A percentile compares a stretch with the other conserved stretches of the same genome.
These are phyloP conservation scores for Rhodotorula glutinis DNA, from an alignment of 1,284 basidiomycete species.

Conservation along the genomic window DNA sequence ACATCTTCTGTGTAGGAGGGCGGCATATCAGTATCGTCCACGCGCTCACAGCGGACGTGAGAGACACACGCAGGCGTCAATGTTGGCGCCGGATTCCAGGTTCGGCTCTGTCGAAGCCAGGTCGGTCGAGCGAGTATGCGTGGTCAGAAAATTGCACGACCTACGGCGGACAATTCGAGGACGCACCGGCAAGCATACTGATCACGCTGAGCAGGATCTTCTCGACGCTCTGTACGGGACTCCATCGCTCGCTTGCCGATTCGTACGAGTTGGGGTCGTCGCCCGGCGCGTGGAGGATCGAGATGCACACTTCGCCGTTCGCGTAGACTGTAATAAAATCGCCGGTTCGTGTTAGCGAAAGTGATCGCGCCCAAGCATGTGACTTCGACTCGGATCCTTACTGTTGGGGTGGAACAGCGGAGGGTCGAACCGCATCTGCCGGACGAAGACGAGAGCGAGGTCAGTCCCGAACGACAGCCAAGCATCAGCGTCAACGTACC, in stretches of 20 bases:
- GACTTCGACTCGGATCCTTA: constrained; percentile 50
- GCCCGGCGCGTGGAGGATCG: constrained; percentile 94
- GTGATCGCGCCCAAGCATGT: no score
- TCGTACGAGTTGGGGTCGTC: constrained; percentile 75
- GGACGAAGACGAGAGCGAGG: no score
- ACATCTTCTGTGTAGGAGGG: constrained; percentile 60
- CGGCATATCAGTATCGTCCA: no score
- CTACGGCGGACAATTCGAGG: no score
- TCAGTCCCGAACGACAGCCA: neutral
- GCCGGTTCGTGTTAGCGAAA: neutral
- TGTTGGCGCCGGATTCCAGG: constrained; percentile 94
- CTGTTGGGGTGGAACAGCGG: constrained; percentile 97
- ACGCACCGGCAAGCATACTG: constrained; percentile 89
- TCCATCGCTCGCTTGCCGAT: constrained; percentile 94
- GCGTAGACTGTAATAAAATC: constrained; percentile 65
- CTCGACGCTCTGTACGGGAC: constrained; percentile 93
- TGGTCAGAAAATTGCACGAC: no score
- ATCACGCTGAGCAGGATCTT: constrained; percentile 89
- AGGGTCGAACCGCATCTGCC: constrained; percentile 87
- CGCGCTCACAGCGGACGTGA: no score
- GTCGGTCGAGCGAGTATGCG: no score
- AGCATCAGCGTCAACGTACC: constrained; percentile 20
- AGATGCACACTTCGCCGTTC: constrained; percentile 95
- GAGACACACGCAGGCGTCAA: constrained; percentile 60
- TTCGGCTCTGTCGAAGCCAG: constrained; percentile 72